Percentiles rank a stretch among this genome's conserved stretches.
Conservation (phyloP, 1,284 basidiomycete genomes). For the Cutaneotrichosporon cutaneum region DNA sequence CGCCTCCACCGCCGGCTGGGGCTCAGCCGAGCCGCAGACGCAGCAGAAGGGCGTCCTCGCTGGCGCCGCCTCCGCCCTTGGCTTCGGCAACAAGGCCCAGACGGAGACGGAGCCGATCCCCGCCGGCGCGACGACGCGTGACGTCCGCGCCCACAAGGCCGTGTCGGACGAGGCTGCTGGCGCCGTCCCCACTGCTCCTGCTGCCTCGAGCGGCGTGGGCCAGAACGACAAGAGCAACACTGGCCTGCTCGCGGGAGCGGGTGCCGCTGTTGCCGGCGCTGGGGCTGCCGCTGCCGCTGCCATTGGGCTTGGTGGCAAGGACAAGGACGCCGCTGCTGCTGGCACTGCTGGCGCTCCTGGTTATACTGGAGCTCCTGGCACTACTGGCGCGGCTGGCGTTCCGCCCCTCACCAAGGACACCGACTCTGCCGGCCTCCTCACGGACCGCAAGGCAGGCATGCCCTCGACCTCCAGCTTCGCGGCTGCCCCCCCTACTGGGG, state of each 20-base stretch:
- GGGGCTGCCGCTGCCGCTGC: constrained; percentile 4
- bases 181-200: not conserved
- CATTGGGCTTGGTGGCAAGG: no score
- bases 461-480: not conserved
- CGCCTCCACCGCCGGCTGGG: no score
- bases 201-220: not conserved
- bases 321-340: no score
- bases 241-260: constrained; percentile 17
- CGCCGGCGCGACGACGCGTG: not conserved
- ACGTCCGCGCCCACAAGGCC: not conserved
- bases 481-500: not conserved
- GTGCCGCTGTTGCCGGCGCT: constrained; percentile 21
- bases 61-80: not conserved
- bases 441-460: not conserved
- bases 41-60: not conserved
- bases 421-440: constrained; percentile 7
- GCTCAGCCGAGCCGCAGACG: no score
- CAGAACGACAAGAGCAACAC: not conserved
- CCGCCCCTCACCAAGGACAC: not conserved
- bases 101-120: not conserved
- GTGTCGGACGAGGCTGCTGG: not conserved
- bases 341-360: no score
- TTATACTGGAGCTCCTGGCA: no score
- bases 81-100: not conserved
- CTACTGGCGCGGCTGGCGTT: not conserved